Percentiles rank a stretch among this genome's conserved stretches.
Evolutionary conservation across 2,329 filamentous ascomycete genomes (phyloP).

Genomic region (Fusarium secorum): DNA sequence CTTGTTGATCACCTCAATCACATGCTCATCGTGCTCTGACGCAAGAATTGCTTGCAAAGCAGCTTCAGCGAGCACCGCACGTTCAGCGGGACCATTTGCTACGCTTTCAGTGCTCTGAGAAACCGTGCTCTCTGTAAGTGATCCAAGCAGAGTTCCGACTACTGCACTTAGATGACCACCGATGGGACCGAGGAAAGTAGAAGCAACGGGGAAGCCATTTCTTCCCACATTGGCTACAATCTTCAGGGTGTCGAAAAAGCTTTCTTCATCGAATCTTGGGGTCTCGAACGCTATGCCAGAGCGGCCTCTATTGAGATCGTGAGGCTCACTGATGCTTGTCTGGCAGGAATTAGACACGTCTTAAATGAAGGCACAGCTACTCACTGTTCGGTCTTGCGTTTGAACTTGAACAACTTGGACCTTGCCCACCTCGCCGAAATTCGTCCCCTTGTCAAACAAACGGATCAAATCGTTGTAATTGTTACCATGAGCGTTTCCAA

Average conservation of each 20-base stretch:
- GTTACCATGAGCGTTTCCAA: slow-evolving; percentile 33
- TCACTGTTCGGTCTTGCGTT: not conserved
- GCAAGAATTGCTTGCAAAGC: slow-evolving; percentile 30
- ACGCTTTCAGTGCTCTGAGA: not conserved
- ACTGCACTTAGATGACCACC: not conserved
- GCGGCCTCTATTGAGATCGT: not conserved
- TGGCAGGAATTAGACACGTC: not conserved
- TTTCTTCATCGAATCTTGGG: slow-evolving; percentile 8
- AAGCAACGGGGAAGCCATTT: not conserved
- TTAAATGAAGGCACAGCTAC: not conserved
- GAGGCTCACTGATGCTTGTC: not conserved
- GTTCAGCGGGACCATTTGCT: slow-evolving; percentile 14
- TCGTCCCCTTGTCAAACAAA: slow-evolving; percentile 5
- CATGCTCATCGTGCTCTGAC: slow-evolving; percentile 1
- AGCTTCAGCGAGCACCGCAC: slow-evolving; percentile 35
- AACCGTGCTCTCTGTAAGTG: not conserved
- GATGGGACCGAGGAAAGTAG: not conserved
- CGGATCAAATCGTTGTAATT: slow-evolving; percentile 30
- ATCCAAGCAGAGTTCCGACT: not conserved
- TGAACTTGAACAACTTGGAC: not conserved
- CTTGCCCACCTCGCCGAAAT: not conserved
- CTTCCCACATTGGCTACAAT: slow-evolving; percentile 2
- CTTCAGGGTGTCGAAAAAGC: slow-evolving; percentile 37
- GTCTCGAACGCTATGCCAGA: not conserved
- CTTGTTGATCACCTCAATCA: slow-evolving; percentile 9